Percentiles rank a stretch among this genome's conserved stretches.
Evolutionary conservation across 164 flowering plant species (phyloP).

Genomic region (Annona cherimola): DNA sequence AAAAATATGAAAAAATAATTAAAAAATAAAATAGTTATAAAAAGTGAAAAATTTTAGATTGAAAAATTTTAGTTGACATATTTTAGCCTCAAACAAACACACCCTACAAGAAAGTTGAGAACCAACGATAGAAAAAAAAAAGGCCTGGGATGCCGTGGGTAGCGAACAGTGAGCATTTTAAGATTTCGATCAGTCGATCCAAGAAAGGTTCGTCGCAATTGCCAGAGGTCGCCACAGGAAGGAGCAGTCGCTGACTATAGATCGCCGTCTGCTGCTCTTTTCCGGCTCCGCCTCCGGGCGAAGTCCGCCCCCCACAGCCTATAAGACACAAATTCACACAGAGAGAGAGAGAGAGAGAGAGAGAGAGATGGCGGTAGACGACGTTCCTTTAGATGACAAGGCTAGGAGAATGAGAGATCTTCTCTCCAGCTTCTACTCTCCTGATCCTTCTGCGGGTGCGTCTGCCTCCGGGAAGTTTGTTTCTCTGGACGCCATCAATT

Average conservation of each 20-base stretch:
- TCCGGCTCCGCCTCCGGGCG: background rate
- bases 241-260: background rate
- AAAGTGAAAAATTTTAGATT: no score
- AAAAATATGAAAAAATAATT: no score
- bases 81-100: no score
- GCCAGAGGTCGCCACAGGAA: background rate
- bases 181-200: background rate
- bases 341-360: conserved; percentile 5
- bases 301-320: no score
- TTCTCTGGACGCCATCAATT: conserved; percentile 70
- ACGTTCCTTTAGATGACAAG: conserved; percentile 75
- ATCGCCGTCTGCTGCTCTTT: background rate
- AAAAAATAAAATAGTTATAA: no score
- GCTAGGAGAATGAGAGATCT: conserved; percentile 97
- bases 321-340: background rate
- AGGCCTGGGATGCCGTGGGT: background rate
- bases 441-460: conserved; percentile 46
- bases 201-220: background rate
- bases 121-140: no score
- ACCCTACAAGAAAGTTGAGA: no score
- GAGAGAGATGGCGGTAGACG: conserved; percentile 53
- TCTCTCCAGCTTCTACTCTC: conserved; percentile 89
- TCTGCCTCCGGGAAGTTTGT: conserved; percentile 33
- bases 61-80: no score
- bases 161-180: background rate